Conservation (phyloP, 2,329 filamentous ascomycete genomes). For the Penicillium sp. region DNA sequence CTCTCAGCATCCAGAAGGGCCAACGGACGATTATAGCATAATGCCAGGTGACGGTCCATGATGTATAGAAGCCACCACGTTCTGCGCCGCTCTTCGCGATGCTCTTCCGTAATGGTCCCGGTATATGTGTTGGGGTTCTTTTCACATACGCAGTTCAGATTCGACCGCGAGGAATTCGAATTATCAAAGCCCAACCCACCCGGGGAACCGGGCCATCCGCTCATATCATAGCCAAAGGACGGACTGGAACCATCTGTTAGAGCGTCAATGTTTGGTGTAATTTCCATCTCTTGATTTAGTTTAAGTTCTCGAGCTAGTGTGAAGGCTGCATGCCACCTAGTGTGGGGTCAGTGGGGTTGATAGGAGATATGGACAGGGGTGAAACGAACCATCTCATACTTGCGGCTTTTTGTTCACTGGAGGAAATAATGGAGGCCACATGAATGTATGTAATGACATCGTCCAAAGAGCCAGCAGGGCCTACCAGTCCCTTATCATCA, state of each 20-base stretch:
- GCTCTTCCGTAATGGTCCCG: conserved; percentile 64
- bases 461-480: conserved; percentile 71
- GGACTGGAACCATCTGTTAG: conserved; percentile 35
- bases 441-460: conserved; percentile 92
- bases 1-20: conserved; percentile 87
- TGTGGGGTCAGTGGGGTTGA: conserved; percentile 5
- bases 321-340: conserved; percentile 83
- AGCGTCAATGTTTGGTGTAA: conserved; percentile 31
- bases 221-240: conserved; percentile 33
- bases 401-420: conserved; percentile 92
- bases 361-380: background rate
- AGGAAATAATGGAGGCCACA: conserved; percentile 84
- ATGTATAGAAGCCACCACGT: conserved; percentile 95
- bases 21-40: conserved; percentile 89
- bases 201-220: conserved; percentile 50
- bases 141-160: conserved; percentile 39
- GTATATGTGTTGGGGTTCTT: conserved; percentile 22
- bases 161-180: conserved; percentile 34
- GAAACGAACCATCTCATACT: conserved; percentile 70
- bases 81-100: conserved; percentile 81
- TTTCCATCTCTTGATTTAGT: conserved; percentile 72
- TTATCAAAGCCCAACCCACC: conserved; percentile 48
- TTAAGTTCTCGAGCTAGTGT: conserved; percentile 84
- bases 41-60: conserved; percentile 81
- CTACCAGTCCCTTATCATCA: conserved; percentile 45